These are phyloP conservation scores for Hortiboletus flavorubellus DNA, from an alignment of 768 basidiomycete species.

Conservation along the genomic window DNA sequence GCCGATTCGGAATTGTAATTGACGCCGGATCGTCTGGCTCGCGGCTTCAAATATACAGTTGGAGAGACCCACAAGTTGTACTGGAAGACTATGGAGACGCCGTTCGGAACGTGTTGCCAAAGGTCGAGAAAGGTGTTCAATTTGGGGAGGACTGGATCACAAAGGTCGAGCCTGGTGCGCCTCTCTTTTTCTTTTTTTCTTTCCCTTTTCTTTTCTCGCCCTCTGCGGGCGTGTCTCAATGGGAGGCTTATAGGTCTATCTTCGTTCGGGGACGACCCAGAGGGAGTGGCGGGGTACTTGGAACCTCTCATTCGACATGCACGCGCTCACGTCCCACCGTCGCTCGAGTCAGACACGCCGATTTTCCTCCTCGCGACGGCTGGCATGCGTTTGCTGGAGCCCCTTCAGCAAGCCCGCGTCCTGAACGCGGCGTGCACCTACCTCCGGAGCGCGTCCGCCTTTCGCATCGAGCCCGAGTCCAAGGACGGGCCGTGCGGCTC, in stretches of 20 bases:
- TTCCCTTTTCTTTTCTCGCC: too few species aligned
- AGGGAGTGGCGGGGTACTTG: slow-evolving; percentile 71
- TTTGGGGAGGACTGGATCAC: slow-evolving; percentile 80
- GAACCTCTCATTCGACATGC: slow-evolving; percentile 84
- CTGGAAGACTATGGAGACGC: slow-evolving; percentile 49
- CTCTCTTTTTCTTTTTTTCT: not conserved
- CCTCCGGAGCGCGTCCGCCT: slow-evolving; percentile 70
- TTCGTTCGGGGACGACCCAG: slow-evolving; percentile 66
- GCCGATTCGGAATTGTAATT: slow-evolving; percentile 91
- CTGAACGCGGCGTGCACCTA: slow-evolving; percentile 76
- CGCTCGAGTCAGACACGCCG: slow-evolving; percentile 79
- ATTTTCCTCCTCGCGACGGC: slow-evolving; percentile 95
- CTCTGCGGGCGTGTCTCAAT: not conserved
- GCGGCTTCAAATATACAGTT: slow-evolving; percentile 93
- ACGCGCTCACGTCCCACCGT: slow-evolving; percentile 78
- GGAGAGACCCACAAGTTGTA: slow-evolving; percentile 75
- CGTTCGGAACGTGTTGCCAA: slow-evolving; percentile 60
- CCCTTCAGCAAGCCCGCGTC: slow-evolving; percentile 64
- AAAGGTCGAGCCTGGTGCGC: slow-evolving; percentile 92
- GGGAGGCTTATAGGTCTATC: slow-evolving; percentile 67
- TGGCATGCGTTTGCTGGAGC: slow-evolving; percentile 87
- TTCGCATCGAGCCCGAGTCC: slow-evolving; percentile 68
- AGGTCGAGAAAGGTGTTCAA: slow-evolving; percentile 88
- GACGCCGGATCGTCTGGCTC: slow-evolving; percentile 99
- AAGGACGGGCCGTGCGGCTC: slow-evolving; percentile 82